phyloP scores from a whole-genome alignment of 345 rosid species.

The Populus nigra region DNA sequence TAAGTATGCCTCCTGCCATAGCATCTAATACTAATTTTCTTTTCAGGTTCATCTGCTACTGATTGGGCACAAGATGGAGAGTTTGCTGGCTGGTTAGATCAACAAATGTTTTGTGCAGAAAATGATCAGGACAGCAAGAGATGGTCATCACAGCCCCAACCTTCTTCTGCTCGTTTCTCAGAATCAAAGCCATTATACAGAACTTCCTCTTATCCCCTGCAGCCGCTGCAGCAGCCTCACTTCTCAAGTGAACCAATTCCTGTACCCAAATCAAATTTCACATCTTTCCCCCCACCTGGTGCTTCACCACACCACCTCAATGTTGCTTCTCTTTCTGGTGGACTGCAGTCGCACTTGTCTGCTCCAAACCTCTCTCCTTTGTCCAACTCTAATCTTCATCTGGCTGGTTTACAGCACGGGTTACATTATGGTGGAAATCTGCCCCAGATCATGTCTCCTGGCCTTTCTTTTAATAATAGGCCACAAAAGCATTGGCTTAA shows the following conservation, averaged over 20 bases:
- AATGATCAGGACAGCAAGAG: conserved; percentile 59
- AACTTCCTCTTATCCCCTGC: conserved; percentile 83
- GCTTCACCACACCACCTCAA: conserved; percentile 57
- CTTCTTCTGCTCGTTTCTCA: conserved; percentile 40
- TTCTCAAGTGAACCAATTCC: conserved; percentile 64
- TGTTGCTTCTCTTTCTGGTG: conserved; percentile 48
- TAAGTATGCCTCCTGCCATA: background rate
- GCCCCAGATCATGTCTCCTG: conserved; percentile 58
- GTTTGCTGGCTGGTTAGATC: conserved; percentile 67
- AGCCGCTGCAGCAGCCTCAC: conserved; percentile 63
- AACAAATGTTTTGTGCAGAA: conserved; percentile 53
- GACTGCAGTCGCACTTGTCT: conserved; percentile 53
- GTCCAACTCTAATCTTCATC: conserved; percentile 54
- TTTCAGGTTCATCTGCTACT: conserved; percentile 83
- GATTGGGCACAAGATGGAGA: conserved; percentile 92
- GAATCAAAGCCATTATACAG: conserved; percentile 71
- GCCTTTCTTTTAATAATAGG: conserved; percentile 66
- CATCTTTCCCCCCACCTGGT: conserved; percentile 85
- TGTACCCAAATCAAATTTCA: conserved; percentile 63
- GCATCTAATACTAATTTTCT: conserved; percentile 5
- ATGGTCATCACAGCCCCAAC: conserved; percentile 80
- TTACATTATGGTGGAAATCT: conserved; percentile 57
- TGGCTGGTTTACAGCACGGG: conserved; percentile 64
- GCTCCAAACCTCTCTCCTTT: conserved; percentile 57
- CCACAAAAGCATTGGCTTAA: conserved; percentile 74